Percentiles rank a stretch among this genome's conserved stretches.
These are phyloP conservation scores for Chaetomiaceae sp. DNA, from an alignment of 2,329 filamentous ascomycete species.

Conservation along the genomic window DNA sequence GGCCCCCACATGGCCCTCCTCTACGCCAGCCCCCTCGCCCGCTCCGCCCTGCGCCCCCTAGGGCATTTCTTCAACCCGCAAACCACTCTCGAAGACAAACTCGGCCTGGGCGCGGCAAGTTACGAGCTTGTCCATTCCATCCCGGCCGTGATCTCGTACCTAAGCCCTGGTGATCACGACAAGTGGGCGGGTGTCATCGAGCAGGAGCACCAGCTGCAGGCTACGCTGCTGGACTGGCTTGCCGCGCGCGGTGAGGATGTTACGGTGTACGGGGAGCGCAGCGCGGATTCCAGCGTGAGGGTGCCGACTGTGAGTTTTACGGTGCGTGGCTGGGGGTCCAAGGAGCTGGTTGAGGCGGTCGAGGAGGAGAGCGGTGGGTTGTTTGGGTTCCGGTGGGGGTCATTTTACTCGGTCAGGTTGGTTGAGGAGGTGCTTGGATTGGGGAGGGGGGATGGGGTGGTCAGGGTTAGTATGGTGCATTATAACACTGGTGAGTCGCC, in stretches of 20 bases:
- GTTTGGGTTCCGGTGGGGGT: slow-evolving; percentile 58
- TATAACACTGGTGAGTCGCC: slow-evolving; percentile 56
- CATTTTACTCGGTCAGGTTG: slow-evolving; percentile 59
- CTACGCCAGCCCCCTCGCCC: slow-evolving; percentile 57
- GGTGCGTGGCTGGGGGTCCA: slow-evolving; percentile 48
- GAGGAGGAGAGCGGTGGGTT: slow-evolving; percentile 42
- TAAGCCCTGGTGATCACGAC: slow-evolving; percentile 29
- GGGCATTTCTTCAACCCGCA: slow-evolving; percentile 65
- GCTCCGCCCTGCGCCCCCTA: slow-evolving; percentile 49
- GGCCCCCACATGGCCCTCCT: slow-evolving; percentile 70
- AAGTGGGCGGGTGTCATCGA: slow-evolving; percentile 46
- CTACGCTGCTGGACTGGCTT: slow-evolving; percentile 52
- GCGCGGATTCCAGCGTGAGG: slow-evolving; percentile 42
- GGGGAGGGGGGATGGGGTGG: slow-evolving; percentile 53
- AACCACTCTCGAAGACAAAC: slow-evolving; percentile 58
- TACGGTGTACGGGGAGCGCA: slow-evolving; percentile 52
- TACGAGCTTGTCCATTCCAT: slow-evolving; percentile 67
- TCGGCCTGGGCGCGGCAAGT: slow-evolving; percentile 63
- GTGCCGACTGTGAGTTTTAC: slow-evolving; percentile 63
- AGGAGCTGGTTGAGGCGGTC: slow-evolving; percentile 51
- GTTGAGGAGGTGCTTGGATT: slow-evolving; percentile 52
- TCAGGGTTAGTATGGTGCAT: slow-evolving; percentile 61
- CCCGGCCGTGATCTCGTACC: slow-evolving; percentile 57
- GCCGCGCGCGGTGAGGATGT: slow-evolving; percentile 43
- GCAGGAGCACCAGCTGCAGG: slow-evolving; percentile 56